Evolutionary conservation across 1,284 basidiomycete species (phyloP).

Genomic region (Phellopilus nigrolimitatus): DNA sequence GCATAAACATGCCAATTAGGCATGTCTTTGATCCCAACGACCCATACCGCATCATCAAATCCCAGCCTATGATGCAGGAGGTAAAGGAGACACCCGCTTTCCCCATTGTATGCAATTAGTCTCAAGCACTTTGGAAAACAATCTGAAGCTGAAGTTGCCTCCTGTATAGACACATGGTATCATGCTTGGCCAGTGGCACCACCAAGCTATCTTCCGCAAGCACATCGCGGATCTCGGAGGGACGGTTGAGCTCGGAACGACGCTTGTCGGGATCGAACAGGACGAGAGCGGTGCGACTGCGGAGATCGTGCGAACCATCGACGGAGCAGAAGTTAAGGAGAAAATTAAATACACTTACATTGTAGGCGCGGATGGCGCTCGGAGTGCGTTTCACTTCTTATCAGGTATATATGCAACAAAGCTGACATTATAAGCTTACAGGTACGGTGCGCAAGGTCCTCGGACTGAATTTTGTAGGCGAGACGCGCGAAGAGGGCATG

Average conservation of each 20-base stretch:
- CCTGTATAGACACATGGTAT: neutral
- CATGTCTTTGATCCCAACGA: slow-evolving; percentile 11
- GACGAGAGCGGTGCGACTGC: slow-evolving; percentile 8
- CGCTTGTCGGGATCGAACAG: slow-evolving; percentile 11
- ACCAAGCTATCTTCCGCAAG: slow-evolving; percentile 17
- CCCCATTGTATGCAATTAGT: slow-evolving; percentile 10
- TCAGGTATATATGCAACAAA: neutral
- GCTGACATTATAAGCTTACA: slow-evolving; percentile 14
- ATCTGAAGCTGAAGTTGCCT: neutral
- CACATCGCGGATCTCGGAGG: slow-evolving; percentile 17
- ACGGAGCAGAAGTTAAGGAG: neutral
- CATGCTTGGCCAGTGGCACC: slow-evolving; percentile 14
- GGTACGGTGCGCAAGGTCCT: slow-evolving; percentile 35
- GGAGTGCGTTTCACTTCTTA: slow-evolving; percentile 24
- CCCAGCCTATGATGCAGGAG: slow-evolving; percentile 1
- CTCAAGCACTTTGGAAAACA: neutral
- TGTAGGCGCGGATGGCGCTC: slow-evolving; percentile 36
- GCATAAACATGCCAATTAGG: neutral
- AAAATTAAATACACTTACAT: slow-evolving; percentile 20
- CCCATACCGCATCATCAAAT: slow-evolving; percentile 2
- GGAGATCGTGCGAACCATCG: neutral
- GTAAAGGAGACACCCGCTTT: slow-evolving; percentile 12
- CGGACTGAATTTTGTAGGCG: slow-evolving; percentile 41
- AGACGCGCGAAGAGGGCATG: slow-evolving; percentile 30
- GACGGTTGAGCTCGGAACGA: slow-evolving; percentile 13